Conservation (phyloP, 163 green algal genomes). For the Scenedesmus sp. region DNA sequence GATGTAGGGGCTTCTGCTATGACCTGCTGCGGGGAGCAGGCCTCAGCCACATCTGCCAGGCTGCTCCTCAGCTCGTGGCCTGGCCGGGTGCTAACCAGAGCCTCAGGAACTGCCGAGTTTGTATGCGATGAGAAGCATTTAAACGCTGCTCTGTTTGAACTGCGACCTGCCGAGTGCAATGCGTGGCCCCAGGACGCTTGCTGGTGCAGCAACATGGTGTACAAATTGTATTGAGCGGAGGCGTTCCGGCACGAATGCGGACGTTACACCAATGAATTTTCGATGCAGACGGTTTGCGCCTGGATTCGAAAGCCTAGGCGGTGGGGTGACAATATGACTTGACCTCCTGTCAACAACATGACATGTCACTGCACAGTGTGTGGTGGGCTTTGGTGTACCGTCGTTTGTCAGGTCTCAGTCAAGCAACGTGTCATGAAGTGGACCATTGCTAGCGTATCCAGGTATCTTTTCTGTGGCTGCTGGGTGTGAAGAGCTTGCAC, state of each 20-base stretch:
- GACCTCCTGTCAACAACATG: not conserved
- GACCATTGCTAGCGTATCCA: too few species aligned
- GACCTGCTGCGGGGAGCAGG: slow-evolving; percentile 18
- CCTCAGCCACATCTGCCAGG: slow-evolving; percentile 43
- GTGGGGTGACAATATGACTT: not conserved
- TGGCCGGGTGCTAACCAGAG: not conserved
- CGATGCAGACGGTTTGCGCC: not conserved
- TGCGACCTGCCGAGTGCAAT: slow-evolving; percentile 20
- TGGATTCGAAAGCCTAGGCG: too few species aligned
- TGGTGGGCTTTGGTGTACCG: not conserved
- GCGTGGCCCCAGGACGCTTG: slow-evolving; percentile 23
- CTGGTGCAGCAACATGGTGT: slow-evolving; percentile 16
- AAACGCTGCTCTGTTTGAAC: not conserved
- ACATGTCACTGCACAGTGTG: too few species aligned
- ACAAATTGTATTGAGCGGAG: not conserved
- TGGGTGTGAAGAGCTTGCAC: too few species aligned
- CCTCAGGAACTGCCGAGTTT: slow-evolving; percentile 11
- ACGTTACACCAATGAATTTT: too few species aligned
- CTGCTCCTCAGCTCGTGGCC: slow-evolving; percentile 9
- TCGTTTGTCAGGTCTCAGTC: too few species aligned
- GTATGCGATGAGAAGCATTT: slow-evolving; percentile 18
- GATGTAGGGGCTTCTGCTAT: not conserved
- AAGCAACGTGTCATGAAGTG: too few species aligned
- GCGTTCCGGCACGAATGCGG: too few species aligned
- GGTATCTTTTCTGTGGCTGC: too few species aligned